Percentiles rank a stretch among this genome's conserved stretches.
phyloP scores from a whole-genome alignment of 805 yeast genomes.

The Candida coleopterorum region DNA sequence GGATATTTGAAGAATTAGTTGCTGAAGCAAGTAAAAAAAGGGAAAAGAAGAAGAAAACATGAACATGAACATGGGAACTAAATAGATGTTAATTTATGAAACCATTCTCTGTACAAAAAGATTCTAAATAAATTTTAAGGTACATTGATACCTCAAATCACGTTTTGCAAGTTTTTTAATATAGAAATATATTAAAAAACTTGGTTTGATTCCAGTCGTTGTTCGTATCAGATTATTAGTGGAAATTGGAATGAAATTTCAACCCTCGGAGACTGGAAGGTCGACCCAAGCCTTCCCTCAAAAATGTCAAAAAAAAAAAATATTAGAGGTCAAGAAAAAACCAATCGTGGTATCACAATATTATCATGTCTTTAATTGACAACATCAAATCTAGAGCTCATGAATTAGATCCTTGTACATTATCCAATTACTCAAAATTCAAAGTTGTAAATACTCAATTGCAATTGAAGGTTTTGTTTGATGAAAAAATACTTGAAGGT shows the following conservation, averaged over 20 bases:
- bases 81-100: neutral
- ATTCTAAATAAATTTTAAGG: neutral
- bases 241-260: no score
- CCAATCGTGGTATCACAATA: neutral
- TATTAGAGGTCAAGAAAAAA: no score
- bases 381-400: constrained; percentile 10
- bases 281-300: no score
- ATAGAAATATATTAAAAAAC: no score
- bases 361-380: constrained; percentile 5
- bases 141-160: neutral
- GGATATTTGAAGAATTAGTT: constrained; percentile 69
- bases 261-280: no score
- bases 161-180: no score
- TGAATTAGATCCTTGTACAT: constrained; percentile 22
- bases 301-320: constrained; percentile 1
- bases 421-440: constrained; percentile 25
- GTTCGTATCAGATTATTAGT: no score
- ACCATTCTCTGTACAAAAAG: no score
- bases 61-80: neutral
- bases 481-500: constrained; percentile 19
- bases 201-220: no score
- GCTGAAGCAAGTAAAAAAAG: constrained; percentile 43
- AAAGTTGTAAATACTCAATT: constrained; percentile 16
- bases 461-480: constrained; percentile 21
- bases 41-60: constrained; percentile 24